These are phyloP conservation scores for Penicillium capsulatum DNA, from an alignment of 2,329 filamentous ascomycete species.

Conservation along the genomic window DNA sequence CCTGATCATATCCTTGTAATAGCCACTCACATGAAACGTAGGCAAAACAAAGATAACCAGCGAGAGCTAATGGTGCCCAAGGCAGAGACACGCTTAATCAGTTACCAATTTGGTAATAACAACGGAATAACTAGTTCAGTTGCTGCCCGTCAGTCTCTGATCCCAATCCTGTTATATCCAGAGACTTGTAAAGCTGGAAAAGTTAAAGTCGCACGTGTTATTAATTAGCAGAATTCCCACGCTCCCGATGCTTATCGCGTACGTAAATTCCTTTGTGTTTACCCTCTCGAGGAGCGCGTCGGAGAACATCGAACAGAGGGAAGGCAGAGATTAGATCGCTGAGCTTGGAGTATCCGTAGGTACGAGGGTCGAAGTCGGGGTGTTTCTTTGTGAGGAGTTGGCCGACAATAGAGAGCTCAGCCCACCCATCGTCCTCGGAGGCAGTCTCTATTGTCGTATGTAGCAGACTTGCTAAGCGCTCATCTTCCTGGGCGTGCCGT, in stretches of 20 bases:
- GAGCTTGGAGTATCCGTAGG: slow-evolving; percentile 7
- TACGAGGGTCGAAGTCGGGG: slow-evolving; percentile 12
- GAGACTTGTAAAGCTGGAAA: too few species aligned
- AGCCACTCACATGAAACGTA: too few species aligned
- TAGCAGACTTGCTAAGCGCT: slow-evolving; percentile 2
- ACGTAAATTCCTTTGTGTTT: slow-evolving; percentile 1
- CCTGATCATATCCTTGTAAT: too few species aligned
- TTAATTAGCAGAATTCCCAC: slow-evolving; percentile 14
- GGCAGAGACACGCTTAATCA: too few species aligned
- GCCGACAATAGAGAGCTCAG: slow-evolving; percentile 8
- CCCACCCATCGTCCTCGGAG: slow-evolving; percentile 12
- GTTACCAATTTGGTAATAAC: too few species aligned
- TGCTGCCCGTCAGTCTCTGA: too few species aligned
- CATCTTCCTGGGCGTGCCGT: slow-evolving; percentile 1
- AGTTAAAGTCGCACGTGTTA: too few species aligned
- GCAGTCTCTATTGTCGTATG: slow-evolving; percentile 8
- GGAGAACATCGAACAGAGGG: slow-evolving; percentile 2
- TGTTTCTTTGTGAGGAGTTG: slow-evolving; percentile 7
- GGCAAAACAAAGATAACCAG: too few species aligned
- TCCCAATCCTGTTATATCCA: too few species aligned
- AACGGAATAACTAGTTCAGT: too few species aligned
- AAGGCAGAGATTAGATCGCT: slow-evolving; percentile 5
- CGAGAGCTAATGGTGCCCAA: too few species aligned
- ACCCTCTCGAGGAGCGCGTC: not conserved
- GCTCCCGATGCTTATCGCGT: slow-evolving; percentile 7